Base-by-base conservation (phyloP, 2,329 filamentous ascomycete genomes). In the Clarireedia hainanense region DNA sequence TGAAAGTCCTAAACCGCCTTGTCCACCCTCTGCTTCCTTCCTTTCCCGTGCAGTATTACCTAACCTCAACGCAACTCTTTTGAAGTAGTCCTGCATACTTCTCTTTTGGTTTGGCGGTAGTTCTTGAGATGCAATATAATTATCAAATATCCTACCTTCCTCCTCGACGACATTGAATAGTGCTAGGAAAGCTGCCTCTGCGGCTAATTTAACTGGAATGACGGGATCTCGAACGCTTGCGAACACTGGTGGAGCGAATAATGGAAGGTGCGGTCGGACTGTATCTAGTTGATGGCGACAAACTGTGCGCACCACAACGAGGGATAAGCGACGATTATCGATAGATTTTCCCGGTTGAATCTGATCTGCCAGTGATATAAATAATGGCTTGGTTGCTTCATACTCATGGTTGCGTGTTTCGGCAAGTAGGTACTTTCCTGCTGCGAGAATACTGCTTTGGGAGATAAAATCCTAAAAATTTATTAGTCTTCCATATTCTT, bases 71-170 rank as follows among this genome's bases (percentile, higher is more conserved):
- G 90, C 90, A 61, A 99, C 89, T 43, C 94, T 80, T 78, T 96
- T 96, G 75, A 97, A 97, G 74, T 99, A 99, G 71, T 99, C 94
- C 57, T 85, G 81, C 87, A 99, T 96, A 70, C 86, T 91, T 64
- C 92, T 81, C 79, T 95, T 94, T 17, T 84, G 84, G 42, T 82
- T 86, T 0, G 88, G 73, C 7, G 84, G 78, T 57, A 96, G 72
- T 3, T 83, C 82, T 1, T 85, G 77, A 0, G 84, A 83, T 9
- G 81, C 77, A 75, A 96, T 85, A 72, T 91, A 97, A 73, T 91
- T 91, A 65, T 96, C 91, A 70, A 96, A 97, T 20, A 96, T 83
- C 60, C 82, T 85, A 57, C 78, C 80, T 68, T 96, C 94, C 60
- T 91, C 86, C 46, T 96, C 89, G 1, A 91, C 89, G 1, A 97